phyloP scores from a whole-genome alignment of 306 rosid genomes.

The Malus sylvestris region DNA sequence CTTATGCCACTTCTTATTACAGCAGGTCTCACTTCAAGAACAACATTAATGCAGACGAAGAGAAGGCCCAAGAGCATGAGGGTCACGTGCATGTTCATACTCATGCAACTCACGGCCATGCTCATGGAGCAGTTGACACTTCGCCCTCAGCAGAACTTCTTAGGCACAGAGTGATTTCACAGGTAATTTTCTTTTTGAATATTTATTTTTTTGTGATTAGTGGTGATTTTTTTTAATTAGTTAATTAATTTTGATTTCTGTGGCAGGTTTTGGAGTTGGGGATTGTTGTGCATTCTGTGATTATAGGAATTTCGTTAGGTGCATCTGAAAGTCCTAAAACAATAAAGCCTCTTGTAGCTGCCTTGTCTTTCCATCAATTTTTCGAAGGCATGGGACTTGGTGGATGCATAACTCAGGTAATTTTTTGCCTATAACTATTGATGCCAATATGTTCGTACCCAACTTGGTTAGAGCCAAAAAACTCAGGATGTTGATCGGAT shows the following conservation, averaged over 20 bases:
- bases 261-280: slow-evolving; percentile 75
- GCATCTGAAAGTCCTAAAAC: slow-evolving; percentile 63
- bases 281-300: slow-evolving; percentile 68
- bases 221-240: not conserved
- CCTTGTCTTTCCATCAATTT: slow-evolving; percentile 74
- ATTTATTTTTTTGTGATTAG: not conserved
- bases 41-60: slow-evolving; percentile 23
- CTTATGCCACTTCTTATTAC: slow-evolving; percentile 60
- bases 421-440: not conserved
- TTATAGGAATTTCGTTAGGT: slow-evolving; percentile 75
- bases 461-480: not conserved
- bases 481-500: not conserved
- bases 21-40: slow-evolving; percentile 6
- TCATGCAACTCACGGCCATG: slow-evolving; percentile 64
- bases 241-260: not conserved
- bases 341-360: slow-evolving; percentile 59
- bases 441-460: no score
- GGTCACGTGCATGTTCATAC: slow-evolving; percentile 53
- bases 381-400: slow-evolving; percentile 95
- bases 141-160: slow-evolving; percentile 32
- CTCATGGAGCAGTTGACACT: slow-evolving; percentile 38
- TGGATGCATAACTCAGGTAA: slow-evolving; percentile 74
- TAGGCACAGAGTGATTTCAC: slow-evolving; percentile 62
- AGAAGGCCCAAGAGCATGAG: slow-evolving; percentile 21
- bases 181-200: slow-evolving; percentile 27